phyloP scores from a whole-genome alignment of 371 early-diverging fungal species.

The Actinomucor elegans region DNA sequence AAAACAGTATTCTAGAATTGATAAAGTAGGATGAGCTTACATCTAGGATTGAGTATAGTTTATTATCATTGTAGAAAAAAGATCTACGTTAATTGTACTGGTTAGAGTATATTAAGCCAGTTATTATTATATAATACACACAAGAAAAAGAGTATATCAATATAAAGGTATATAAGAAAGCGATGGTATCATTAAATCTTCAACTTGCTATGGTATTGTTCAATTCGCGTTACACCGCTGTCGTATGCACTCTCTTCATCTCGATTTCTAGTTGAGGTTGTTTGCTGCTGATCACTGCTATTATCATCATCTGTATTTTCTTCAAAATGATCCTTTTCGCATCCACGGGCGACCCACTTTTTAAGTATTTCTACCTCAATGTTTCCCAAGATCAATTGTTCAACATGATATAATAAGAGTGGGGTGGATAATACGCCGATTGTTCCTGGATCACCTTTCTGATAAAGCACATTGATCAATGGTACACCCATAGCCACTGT shows the following conservation, averaged over 20 bases:
- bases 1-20: too few relatives aligned
- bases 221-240: background rate
- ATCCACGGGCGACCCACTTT: slow-evolving; percentile 20
- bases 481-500: slow-evolving; percentile 81
- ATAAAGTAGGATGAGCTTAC: too few relatives aligned
- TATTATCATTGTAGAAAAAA: too few relatives aligned
- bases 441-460: slow-evolving; percentile 44
- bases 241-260: slow-evolving; percentile 5
- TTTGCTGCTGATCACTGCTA: background rate
- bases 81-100: too few relatives aligned
- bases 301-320: background rate
- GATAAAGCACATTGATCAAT: slow-evolving; percentile 72
- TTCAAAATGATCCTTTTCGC: background rate
- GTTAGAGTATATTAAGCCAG: too few relatives aligned
- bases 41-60: too few relatives aligned
- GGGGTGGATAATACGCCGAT: slow-evolving; percentile 69
- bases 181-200: slow-evolving; percentile 1
- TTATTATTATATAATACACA: too few relatives aligned
- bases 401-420: slow-evolving; percentile 71
- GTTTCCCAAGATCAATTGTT: slow-evolving; percentile 61
- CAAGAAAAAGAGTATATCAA: too few relatives aligned
- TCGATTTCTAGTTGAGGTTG: background rate
- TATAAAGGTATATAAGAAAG: background rate
- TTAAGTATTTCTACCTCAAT: slow-evolving; percentile 30
- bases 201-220: background rate